Evolutionary conservation across 1,284 basidiomycete species (phyloP).

Genomic region (Marasmius sp.): DNA sequence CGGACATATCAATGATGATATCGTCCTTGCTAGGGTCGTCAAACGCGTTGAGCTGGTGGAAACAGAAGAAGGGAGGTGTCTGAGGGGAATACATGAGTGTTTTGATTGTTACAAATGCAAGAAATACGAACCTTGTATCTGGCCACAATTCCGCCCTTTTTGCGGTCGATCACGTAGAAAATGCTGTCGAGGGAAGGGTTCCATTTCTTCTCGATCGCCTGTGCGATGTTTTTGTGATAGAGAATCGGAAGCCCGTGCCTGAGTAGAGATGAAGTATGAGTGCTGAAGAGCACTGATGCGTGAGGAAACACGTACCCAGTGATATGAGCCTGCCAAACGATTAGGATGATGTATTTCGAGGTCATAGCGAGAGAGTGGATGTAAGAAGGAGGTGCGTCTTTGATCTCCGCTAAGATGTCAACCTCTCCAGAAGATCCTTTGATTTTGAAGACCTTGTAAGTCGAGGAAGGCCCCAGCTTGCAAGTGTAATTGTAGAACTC

Average conservation of each 20-base stretch:
- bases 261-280: not conserved
- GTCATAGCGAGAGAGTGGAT: constrained; percentile 36
- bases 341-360: constrained; percentile 32
- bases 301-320: constrained; percentile 13
- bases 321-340: constrained; percentile 32
- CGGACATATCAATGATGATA: constrained; percentile 31
- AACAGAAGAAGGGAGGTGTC: constrained; percentile 36
- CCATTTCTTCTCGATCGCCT: constrained; percentile 29
- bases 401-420: constrained; percentile 33
- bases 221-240: constrained; percentile 26
- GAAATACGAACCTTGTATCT: constrained; percentile 25
- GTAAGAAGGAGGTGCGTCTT: constrained; percentile 36
- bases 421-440: constrained; percentile 25
- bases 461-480: constrained; percentile 20
- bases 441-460: constrained; percentile 34
- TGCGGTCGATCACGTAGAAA: constrained; percentile 38
- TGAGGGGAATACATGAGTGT: constrained; percentile 10
- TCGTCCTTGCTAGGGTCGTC: constrained; percentile 31
- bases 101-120: not conserved
- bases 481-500: constrained; percentile 36
- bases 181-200: constrained; percentile 24
- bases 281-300: not conserved
- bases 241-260: constrained; percentile 21
- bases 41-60: constrained; percentile 37
- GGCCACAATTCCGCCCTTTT: constrained; percentile 32